A percentile compares a stretch with the other conserved stretches of the same genome.
phyloP scores from a whole-genome alignment of 345 rosid genomes.

The Salix purpurea region DNA sequence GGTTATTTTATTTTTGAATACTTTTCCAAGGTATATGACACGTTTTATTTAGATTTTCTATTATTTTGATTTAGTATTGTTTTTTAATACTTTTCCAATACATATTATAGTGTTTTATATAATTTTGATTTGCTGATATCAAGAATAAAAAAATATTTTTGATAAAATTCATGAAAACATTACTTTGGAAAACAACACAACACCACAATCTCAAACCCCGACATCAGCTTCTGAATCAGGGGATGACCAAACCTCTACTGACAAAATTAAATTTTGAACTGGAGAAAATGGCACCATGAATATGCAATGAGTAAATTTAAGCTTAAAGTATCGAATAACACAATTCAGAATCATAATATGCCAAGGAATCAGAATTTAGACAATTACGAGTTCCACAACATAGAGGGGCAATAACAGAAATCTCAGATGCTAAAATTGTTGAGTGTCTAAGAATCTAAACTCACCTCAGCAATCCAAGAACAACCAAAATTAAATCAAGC shows the following conservation, averaged over 20 bases:
- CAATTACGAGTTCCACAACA: not conserved
- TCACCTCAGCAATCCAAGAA: not conserved
- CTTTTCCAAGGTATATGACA: too few relatives aligned
- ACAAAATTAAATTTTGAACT: not conserved
- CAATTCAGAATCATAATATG: not conserved
- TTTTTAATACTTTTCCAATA: too few relatives aligned
- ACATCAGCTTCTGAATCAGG: not conserved
- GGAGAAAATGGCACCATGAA: not conserved
- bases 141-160: too few relatives aligned
- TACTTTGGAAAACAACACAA: too few relatives aligned
- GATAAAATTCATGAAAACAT: too few relatives aligned
- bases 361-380: not conserved
- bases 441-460: not conserved
- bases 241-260: not conserved
- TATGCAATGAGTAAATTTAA: not conserved
- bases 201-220: not conserved
- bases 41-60: too few relatives aligned
- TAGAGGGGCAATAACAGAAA: not conserved
- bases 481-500: slow-evolving; percentile 4
- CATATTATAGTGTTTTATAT: too few relatives aligned
- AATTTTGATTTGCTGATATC: too few relatives aligned
- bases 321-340: not conserved
- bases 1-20: too few relatives aligned
- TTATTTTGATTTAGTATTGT: too few relatives aligned
- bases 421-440: not conserved